These are phyloP conservation scores for Psilocybe mexicana DNA, from an alignment of 1,284 basidiomycete species.

Conservation along the genomic window DNA sequence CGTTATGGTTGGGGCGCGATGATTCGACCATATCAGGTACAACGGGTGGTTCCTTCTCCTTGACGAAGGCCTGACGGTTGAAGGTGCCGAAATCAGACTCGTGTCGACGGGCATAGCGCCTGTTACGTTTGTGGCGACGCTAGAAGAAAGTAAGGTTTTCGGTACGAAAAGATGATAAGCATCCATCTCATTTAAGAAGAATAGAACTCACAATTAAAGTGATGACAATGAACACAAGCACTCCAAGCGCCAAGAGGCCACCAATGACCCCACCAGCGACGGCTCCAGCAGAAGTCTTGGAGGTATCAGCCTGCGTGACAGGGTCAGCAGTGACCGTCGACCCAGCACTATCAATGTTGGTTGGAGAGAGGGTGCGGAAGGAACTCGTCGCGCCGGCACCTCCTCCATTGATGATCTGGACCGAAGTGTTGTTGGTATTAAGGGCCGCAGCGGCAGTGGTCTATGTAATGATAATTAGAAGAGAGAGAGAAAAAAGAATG, in stretches of 20 bases:
- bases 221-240: slow-evolving; percentile 33
- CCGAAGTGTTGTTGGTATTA: slow-evolving; percentile 5
- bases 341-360: slow-evolving; percentile 8
- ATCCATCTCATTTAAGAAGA: background rate
- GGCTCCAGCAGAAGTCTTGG: slow-evolving; percentile 22
- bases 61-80: slow-evolving; percentile 31
- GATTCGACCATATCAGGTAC: slow-evolving; percentile 34
- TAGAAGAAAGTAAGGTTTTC: slow-evolving; percentile 12
- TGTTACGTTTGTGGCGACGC: slow-evolving; percentile 36
- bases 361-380: slow-evolving; percentile 14
- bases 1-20: slow-evolving; percentile 25
- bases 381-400: slow-evolving; percentile 7
- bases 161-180: background rate
- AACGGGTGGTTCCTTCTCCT: slow-evolving; percentile 29
- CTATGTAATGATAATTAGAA: background rate
- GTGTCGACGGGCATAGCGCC: slow-evolving; percentile 28
- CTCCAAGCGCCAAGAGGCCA: slow-evolving; percentile 33
- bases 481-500: background rate
- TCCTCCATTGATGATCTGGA: background rate
- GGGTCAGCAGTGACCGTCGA: slow-evolving; percentile 19
- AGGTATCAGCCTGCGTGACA: slow-evolving; percentile 11
- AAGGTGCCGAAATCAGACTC: slow-evolving; percentile 38
- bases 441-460: background rate
- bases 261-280: slow-evolving; percentile 34
- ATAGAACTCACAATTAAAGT: slow-evolving; percentile 34